These are phyloP conservation scores for Sclerotinia sclerotiorum DNA, from an alignment of 2,329 filamentous ascomycete genomes.

Conservation along the genomic window DNA sequence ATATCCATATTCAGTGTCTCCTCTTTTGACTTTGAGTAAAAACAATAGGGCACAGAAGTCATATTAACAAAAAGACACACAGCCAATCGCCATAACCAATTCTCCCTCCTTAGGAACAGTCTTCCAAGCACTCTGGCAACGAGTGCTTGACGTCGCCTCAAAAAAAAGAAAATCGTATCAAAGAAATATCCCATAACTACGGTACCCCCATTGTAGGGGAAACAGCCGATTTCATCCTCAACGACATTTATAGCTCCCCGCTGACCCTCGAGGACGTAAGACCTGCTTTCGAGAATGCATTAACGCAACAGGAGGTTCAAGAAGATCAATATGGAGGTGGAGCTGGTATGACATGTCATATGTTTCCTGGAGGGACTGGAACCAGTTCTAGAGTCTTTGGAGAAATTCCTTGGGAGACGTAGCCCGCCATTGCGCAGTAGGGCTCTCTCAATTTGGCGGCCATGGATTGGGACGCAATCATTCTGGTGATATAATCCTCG, in stretches of 20 bases:
- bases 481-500: constrained; percentile 67
- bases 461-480: constrained; percentile 55
- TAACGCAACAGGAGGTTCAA: constrained; percentile 49
- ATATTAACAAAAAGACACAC: background rate
- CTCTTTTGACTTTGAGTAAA: too few species aligned
- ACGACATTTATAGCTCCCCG: constrained; percentile 55
- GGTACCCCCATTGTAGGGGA: constrained; percentile 57
- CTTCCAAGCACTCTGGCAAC: constrained; percentile 38
- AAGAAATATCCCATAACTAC: constrained; percentile 38
- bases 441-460: constrained; percentile 58
- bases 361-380: constrained; percentile 67
- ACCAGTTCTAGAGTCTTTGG: constrained; percentile 58
- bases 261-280: constrained; percentile 56
- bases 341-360: constrained; percentile 66
- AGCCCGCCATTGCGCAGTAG: constrained; percentile 61
- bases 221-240: constrained; percentile 63
- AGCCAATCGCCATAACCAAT: constrained; percentile 43
- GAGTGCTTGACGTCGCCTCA: constrained; percentile 27
- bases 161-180: constrained; percentile 25
- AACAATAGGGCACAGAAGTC: background rate
- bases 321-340: constrained; percentile 67
- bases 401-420: constrained; percentile 44
- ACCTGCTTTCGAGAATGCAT: constrained; percentile 53
- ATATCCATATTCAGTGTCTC: background rate
- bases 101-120: constrained; percentile 43